Evolutionary conservation across 169 alveolate genomes (phyloP), one percentile per base, ranked within the genome.

Genomic region (Neospora caninum): DNA sequence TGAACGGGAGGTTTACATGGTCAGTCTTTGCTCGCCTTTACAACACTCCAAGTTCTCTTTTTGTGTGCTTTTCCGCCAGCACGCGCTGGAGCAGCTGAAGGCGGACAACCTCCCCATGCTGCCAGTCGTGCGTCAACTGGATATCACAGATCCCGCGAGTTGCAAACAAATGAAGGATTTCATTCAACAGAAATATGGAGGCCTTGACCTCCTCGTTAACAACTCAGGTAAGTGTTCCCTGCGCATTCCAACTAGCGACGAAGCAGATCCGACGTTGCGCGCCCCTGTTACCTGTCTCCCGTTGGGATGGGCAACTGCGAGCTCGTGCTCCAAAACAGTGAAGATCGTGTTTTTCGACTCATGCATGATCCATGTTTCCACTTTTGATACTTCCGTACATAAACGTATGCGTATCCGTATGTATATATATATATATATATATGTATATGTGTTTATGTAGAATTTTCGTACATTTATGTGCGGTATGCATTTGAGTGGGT

Each of bases 131-230:
- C 92, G n/a, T 45, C 91, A 49, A 54, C 93, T 87, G 58, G 95
- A 93, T 53, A 86, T 86, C n/a, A 18, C 95, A n/a, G 73, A 87
- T 29, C 39, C 45, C 58, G n/a, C 36, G 10, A 84, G 93, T 84
- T 38, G 95, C 42, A 58, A 64, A 0, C 36, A 9, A 7, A 53
- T 93, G 31, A 39, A 34, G 0, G 22, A 0, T 27, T 16, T 58
- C 0, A 20, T 87, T 10, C 78, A 39, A 16, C 34, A 70, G 10
- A 87, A 84, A 31, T 93, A 70, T 54, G 88, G 88, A 27, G 91
- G 80, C 42, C 89, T 84, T 20, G 95, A 86, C 91, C 43, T 70
- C 43, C 95, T 93, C 27, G 45, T 93, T 36, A 93, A 93, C 86
- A 93, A 93, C 93, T 92, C 95, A 16, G 93, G 95, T 58, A 53